phyloP scores from a whole-genome alignment of 2,329 filamentous ascomycete genomes.

The Diplodia sapinea region DNA sequence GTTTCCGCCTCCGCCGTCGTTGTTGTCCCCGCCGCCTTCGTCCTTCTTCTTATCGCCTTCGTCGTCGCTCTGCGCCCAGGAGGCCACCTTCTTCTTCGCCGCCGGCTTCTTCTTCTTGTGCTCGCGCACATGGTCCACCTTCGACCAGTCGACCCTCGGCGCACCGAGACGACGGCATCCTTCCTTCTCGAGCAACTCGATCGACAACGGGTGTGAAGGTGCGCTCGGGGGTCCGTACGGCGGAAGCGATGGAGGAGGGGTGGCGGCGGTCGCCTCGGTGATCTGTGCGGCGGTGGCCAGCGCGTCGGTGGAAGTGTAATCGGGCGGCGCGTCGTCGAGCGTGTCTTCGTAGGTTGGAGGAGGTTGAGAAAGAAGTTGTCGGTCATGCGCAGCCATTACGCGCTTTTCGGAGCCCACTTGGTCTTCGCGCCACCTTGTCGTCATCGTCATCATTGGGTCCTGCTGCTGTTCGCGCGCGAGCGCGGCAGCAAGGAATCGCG shows the following conservation, averaged over 20 bases:
- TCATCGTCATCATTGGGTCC: not conserved
- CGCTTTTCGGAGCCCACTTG: too few relatives aligned
- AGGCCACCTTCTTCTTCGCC: conserved; percentile 37
- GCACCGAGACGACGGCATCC: conserved; percentile 29
- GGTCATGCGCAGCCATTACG: too few relatives aligned
- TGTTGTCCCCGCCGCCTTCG: conserved; percentile 40
- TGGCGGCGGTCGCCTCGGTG: not conserved
- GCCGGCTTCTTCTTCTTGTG: conserved; percentile 61
- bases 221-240: conserved; percentile 10
- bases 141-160: conserved; percentile 63
- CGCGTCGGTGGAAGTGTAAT: conserved; percentile 52
- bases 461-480: conserved; percentile 15
- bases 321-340: conserved; percentile 51
- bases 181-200: not conserved
- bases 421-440: not conserved
- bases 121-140: conserved; percentile 56
- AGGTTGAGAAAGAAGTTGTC: not conserved
- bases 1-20: conserved; percentile 43
- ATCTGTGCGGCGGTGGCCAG: conserved; percentile 41
- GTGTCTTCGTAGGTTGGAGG: conserved; percentile 54
- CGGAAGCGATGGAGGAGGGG: conserved; percentile 6
- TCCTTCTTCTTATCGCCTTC: conserved; percentile 56
- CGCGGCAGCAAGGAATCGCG: conserved; percentile 13
- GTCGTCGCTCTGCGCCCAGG: conserved; percentile 52
- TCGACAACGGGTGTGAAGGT: not conserved